Base-by-base conservation (phyloP, 2,329 filamentous ascomycete species). In the Exserohilum rostratum region DNA sequence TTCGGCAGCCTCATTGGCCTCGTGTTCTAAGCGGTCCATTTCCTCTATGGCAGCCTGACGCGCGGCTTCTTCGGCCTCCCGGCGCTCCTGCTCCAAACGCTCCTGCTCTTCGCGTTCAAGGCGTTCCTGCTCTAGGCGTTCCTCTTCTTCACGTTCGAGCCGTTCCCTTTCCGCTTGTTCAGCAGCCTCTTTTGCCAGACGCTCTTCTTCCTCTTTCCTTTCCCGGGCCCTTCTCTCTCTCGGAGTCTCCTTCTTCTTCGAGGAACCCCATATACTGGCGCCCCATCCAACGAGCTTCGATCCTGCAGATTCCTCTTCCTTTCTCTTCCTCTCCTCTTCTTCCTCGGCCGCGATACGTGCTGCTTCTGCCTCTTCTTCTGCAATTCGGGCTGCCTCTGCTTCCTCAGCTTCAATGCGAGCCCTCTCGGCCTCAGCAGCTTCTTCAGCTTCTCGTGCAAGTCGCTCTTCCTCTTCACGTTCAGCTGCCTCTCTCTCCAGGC, bases 181-280 rank as follows among this genome's bases (percentile, higher is more conserved):
- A 15, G 50, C 53, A 35, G 48, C 48, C 31, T 52, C 53, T 18
- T 51, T 47, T 15, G 43, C 55, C n/a, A 55, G n/a, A 29, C 55
- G 55, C 45, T 67, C 66, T 50, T 68, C 66, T 15, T 70, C 70
- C 60, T 75, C 73, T 18, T 65, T 80, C 74, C 64, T 65, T 40
- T 73, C 69, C 3, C 70, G 65, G 18, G 65, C 66, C 35, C 50
- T 59, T 46, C 64, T 69, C 57, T 77, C 66, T 60, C 71, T 71
- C 48, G 61, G 18, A 9, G 43, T 61, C 47, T 73, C 70, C 35
- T 71, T 76, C 60, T 83, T 80, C 56, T 66, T 70, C 66, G 72
- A 64, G 4, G 61, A 62, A 12, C 63, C 61, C 58, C 57, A 66
- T 17, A 66, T 58, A 30, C 61, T 64, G 30, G 64, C 58, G 22